A percentile compares a stretch with the other conserved stretches of the same genome.
Conservation (phyloP, 1,139 yeast genomes). For the Candida buenavistaensis region DNA sequence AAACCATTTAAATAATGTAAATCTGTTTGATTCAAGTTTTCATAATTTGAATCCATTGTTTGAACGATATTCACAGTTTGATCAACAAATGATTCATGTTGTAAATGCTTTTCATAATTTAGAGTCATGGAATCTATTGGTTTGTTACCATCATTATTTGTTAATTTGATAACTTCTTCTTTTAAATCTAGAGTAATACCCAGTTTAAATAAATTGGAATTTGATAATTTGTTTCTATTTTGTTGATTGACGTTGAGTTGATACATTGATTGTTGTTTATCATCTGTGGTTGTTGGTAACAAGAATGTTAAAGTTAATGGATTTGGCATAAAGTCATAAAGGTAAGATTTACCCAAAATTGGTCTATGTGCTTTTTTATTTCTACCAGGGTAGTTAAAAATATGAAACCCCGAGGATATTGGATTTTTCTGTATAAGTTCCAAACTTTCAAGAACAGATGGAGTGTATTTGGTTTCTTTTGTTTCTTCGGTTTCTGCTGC, state of each 20-base stretch:
- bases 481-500: conserved; percentile 24
- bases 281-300: conserved; percentile 32
- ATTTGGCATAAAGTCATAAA: conserved; percentile 39
- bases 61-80: conserved; percentile 19
- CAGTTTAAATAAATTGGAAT: conserved; percentile 14
- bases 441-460: conserved; percentile 24
- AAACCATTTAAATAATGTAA: not conserved
- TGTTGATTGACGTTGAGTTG: conserved; percentile 20
- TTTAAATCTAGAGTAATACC: conserved; percentile 7
- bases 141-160: conserved; percentile 4
- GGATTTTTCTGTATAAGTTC: too few relatives aligned
- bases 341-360: conserved; percentile 44
- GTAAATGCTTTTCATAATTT: conserved; percentile 15
- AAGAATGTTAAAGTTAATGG: conserved; percentile 43
- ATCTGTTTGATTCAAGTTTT: not conserved
- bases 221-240: conserved; percentile 13
- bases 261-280: conserved; percentile 33
- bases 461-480: conserved; percentile 22
- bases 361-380: conserved; percentile 29
- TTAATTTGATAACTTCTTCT: conserved; percentile 8
- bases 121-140: conserved; percentile 1
- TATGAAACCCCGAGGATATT: conserved; percentile 30
- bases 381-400: conserved; percentile 26
- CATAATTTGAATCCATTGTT: conserved; percentile 3
- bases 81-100: conserved; percentile 23